Evolutionary conservation across 768 basidiomycete genomes (phyloP).

Genomic region (Sporobolomyces pararoseus): DNA sequence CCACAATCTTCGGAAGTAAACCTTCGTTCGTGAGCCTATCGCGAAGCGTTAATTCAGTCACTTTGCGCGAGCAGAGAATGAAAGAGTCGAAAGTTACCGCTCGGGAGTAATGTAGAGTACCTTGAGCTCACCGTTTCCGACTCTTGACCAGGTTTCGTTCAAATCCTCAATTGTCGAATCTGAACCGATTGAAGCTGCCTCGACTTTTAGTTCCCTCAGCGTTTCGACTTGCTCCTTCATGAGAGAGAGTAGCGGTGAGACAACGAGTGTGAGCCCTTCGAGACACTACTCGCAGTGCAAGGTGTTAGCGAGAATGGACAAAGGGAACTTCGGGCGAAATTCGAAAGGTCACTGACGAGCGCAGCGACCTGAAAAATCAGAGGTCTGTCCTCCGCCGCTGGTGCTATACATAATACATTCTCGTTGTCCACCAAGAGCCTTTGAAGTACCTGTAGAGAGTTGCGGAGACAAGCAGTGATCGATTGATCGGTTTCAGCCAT

Average conservation of each 20-base stretch:
- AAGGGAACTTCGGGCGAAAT: not conserved
- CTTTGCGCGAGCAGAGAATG: no score
- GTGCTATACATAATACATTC: constrained; percentile 66
- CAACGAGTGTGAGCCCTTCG: constrained; percentile 76
- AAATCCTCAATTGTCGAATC: constrained; percentile 49
- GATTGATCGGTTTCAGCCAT: no score
- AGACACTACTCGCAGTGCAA: constrained; percentile 39
- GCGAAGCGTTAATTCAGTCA: not conserved
- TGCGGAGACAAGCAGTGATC: not conserved
- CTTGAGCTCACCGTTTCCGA: constrained; percentile 53
- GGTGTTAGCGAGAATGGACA: no score
- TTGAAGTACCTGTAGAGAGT: constrained; percentile 50
- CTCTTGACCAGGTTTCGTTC: constrained; percentile 50
- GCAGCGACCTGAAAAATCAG: constrained; percentile 70
- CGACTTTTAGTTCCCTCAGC: constrained; percentile 48
- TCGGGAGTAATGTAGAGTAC: constrained; percentile 57
- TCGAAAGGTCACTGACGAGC: constrained; percentile 60
- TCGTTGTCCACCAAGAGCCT: constrained; percentile 52
- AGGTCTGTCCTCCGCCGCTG: constrained; percentile 57
- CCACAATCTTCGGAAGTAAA: constrained; percentile 54
- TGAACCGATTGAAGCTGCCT: constrained; percentile 53
- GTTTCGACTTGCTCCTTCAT: constrained; percentile 61
- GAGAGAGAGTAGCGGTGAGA: constrained; percentile 81
- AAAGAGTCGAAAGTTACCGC: constrained; percentile 45
- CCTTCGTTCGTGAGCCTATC: constrained; percentile 55